Percentiles rank a stretch among this genome's conserved stretches.
Evolutionary conservation across 1,284 basidiomycete species (phyloP).

Genomic region (Moesziomyces globuligerus): DNA sequence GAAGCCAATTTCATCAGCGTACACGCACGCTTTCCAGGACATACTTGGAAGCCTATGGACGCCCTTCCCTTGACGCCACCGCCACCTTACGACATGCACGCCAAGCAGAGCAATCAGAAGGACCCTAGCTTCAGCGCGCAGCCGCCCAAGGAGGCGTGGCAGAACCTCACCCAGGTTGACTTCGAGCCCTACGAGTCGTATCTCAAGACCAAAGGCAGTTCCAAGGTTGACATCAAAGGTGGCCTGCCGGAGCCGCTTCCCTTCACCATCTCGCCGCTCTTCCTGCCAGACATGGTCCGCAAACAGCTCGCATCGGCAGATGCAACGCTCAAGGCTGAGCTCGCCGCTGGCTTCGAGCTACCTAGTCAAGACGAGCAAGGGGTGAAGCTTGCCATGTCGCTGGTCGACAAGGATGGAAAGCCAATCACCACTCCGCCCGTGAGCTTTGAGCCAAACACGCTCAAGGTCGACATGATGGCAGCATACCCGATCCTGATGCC

Average conservation of each 20-base stretch:
- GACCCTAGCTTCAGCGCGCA: conserved; percentile 9
- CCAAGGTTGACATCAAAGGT: conserved; percentile 29
- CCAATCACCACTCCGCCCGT: conserved; percentile 23
- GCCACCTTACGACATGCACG: conserved; percentile 28
- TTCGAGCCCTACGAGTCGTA: conserved; percentile 37
- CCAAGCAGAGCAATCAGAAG: conserved; percentile 4
- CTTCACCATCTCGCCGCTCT: conserved; percentile 47
- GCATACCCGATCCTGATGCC: conserved; percentile 48
- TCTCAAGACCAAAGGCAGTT: conserved; percentile 7
- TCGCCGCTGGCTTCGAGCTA: conserved; percentile 21
- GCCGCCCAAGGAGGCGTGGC: conserved; percentile 11
- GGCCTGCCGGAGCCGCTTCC: conserved; percentile 39
- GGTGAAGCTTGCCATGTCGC: conserved; percentile 13
- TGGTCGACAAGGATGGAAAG: conserved; percentile 25
- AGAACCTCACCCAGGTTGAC: conserved; percentile 36
- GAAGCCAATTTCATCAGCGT: conserved; percentile 36
- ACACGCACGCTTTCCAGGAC: conserved; percentile 30
- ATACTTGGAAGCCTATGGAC: conserved; percentile 51
- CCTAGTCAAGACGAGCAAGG: conserved; percentile 28
- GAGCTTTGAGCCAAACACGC: conserved; percentile 32
- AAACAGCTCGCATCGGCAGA: conserved; percentile 29
- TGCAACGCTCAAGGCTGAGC: conserved; percentile 24
- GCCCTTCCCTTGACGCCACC: conserved; percentile 37
- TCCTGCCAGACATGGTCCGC: conserved; percentile 36
- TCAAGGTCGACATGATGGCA: conserved; percentile 43